A percentile compares a stretch with the other conserved stretches of the same genome.
These are phyloP conservation scores for Bertia moriformis DNA, from an alignment of 2,329 filamentous ascomycete species.

Conservation along the genomic window DNA sequence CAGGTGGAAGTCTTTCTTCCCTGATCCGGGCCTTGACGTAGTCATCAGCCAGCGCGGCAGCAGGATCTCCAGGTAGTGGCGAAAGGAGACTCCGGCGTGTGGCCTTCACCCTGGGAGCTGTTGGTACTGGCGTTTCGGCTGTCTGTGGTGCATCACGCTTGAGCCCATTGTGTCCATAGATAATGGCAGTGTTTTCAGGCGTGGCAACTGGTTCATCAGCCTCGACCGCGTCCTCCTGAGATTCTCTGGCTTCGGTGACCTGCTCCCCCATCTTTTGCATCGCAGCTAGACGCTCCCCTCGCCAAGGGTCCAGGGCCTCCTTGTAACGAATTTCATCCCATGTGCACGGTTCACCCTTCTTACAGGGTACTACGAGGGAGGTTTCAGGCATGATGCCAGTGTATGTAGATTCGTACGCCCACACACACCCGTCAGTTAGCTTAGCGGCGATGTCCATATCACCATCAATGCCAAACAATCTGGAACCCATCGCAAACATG, in stretches of 20 bases:
- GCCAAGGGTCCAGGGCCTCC: slow-evolving; percentile 13
- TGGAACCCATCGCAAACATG: slow-evolving; percentile 28
- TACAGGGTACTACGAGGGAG: slow-evolving; percentile 29
- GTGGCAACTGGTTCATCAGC: neutral
- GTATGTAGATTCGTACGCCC: slow-evolving; percentile 37
- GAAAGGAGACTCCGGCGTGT: neutral
- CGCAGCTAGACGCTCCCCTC: slow-evolving; percentile 6
- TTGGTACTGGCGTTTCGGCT: too few relatives aligned
- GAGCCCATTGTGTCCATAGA: neutral
- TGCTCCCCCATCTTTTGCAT: slow-evolving; percentile 7
- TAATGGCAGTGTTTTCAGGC: neutral
- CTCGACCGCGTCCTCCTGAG: neutral
- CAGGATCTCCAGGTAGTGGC: too few relatives aligned
- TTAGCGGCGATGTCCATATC: slow-evolving; percentile 30
- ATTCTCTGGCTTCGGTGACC: neutral
- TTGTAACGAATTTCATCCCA: slow-evolving; percentile 18
- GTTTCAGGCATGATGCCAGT: slow-evolving; percentile 45
- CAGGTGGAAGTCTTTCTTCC: slow-evolving; percentile 15
- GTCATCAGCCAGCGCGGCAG: too few relatives aligned
- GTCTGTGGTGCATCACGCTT: neutral
- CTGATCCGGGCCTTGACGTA: slow-evolving; percentile 6
- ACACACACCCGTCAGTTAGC: slow-evolving; percentile 38
- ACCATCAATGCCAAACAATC: slow-evolving; percentile 25
- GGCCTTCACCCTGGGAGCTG: too few relatives aligned
- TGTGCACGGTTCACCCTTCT: slow-evolving; percentile 13